A percentile compares a stretch with the other conserved stretches of the same genome.
Evolutionary conservation across 306 rosid genomes (phyloP).

Genomic region (Acmispon strigosus): DNA sequence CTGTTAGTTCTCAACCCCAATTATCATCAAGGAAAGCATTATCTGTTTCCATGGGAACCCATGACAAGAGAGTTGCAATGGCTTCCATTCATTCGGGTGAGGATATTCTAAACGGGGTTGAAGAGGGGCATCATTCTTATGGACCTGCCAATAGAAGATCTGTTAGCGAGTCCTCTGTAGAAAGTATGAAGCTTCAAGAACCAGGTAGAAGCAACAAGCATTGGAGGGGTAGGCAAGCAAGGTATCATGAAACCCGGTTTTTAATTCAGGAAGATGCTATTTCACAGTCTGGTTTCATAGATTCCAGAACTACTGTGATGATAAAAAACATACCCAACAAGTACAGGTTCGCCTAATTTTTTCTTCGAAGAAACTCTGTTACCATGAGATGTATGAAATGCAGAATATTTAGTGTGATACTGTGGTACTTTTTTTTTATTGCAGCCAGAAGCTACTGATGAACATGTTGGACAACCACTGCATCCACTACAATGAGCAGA

Average conservation of each 20-base stretch:
- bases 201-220: not conserved
- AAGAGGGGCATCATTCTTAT: slow-evolving; percentile 14
- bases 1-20: slow-evolving; percentile 15
- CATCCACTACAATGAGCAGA: slow-evolving; percentile 72
- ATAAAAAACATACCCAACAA: slow-evolving; percentile 84
- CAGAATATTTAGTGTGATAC: not conserved
- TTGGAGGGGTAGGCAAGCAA: slow-evolving; percentile 47
- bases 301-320: slow-evolving; percentile 72
- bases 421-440: not conserved
- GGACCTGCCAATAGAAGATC: slow-evolving; percentile 7
- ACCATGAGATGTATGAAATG: not conserved
- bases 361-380: too few species aligned
- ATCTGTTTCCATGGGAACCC: slow-evolving; percentile 5
- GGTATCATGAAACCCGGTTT: slow-evolving; percentile 39
- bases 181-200: slow-evolving; percentile 17
- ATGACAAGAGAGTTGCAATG: too few species aligned
- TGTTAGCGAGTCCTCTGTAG: not conserved
- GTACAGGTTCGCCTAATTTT: slow-evolving; percentile 47
- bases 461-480: slow-evolving; percentile 94
- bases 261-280: slow-evolving; percentile 41
- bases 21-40: not conserved
- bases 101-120: not conserved
- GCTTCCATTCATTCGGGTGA: slow-evolving; percentile 26
- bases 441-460: slow-evolving; percentile 74
- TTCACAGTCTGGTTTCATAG: slow-evolving; percentile 28